Conservation (phyloP, 352 stramenopile species). For the Thraustotheca clavata region DNA sequence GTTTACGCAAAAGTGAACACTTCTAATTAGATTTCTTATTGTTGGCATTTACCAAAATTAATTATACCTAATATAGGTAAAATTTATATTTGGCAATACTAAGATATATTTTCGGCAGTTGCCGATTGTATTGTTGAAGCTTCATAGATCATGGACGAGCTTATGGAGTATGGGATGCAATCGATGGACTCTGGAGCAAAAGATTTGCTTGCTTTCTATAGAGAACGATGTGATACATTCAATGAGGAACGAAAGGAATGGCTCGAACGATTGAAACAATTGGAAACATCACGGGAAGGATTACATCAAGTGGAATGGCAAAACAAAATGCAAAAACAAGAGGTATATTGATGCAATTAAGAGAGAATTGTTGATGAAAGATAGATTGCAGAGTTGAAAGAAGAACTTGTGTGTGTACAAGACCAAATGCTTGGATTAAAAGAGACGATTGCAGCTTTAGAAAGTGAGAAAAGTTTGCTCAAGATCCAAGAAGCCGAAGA, state of each 20-base stretch:
- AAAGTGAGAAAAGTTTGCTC: constrained; percentile 52
- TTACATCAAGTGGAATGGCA: constrained; percentile 7
- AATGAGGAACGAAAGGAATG: constrained; percentile 6
- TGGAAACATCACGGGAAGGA: constrained; percentile 2
- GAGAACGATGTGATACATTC: constrained; percentile 7
- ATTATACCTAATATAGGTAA: too few relatives aligned
- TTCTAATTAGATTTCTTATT: too few relatives aligned
- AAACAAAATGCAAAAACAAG: constrained; percentile 18
- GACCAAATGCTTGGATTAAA: constrained; percentile 44
- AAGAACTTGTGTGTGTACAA: neutral
- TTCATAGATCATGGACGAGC: too few relatives aligned
- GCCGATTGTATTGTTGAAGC: too few relatives aligned
- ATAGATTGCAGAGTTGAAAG: constrained; percentile 16
- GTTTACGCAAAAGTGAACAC: too few relatives aligned
- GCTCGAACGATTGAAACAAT: constrained; percentile 6
- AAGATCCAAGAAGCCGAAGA: constrained; percentile 70
- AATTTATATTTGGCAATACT: too few relatives aligned
- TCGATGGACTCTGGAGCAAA: too few relatives aligned
- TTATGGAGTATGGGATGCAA: too few relatives aligned
- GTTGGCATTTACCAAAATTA: too few relatives aligned
- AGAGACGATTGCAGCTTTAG: constrained; percentile 43
- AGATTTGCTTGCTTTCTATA: constrained; percentile 6
- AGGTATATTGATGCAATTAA: neutral
- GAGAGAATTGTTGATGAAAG: neutral
- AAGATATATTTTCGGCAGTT: too few relatives aligned